phyloP scores from a whole-genome alignment of 805 yeast species.

The Tetrapisispora fleetii region DNA sequence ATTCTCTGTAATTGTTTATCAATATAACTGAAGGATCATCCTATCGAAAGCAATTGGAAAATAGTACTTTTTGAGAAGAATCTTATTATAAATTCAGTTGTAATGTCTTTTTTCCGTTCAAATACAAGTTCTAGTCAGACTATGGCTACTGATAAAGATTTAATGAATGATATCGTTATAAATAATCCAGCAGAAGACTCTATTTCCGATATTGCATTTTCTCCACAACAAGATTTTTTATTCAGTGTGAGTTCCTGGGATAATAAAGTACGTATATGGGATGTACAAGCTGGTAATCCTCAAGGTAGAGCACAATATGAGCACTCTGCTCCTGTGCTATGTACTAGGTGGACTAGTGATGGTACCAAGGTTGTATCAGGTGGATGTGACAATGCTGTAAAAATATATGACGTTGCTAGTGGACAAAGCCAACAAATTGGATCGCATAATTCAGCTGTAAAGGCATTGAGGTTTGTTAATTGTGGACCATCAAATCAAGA shows the following conservation, averaged over 20 bases:
- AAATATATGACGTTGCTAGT: slow-evolving; percentile 68
- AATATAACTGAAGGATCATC: too few relatives aligned
- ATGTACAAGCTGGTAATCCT: slow-evolving; percentile 66
- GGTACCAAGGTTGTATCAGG: slow-evolving; percentile 84
- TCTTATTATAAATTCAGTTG: not conserved
- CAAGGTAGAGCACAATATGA: slow-evolving; percentile 86
- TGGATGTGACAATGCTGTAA: slow-evolving; percentile 84
- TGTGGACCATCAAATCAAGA: slow-evolving; percentile 74
- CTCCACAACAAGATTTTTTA: slow-evolving; percentile 74
- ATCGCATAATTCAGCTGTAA: slow-evolving; percentile 73
- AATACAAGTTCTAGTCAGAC: slow-evolving; percentile 13
- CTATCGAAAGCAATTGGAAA: too few relatives aligned
- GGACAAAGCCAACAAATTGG: slow-evolving; percentile 84
- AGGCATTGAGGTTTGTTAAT: slow-evolving; percentile 61
- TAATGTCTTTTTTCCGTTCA: slow-evolving; percentile 17
- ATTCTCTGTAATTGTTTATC: too few relatives aligned
- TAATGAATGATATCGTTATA: slow-evolving; percentile 60
- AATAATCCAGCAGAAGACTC: slow-evolving; percentile 89
- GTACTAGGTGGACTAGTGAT: slow-evolving; percentile 75
- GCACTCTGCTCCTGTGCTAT: slow-evolving; percentile 80
- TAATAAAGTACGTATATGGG: slow-evolving; percentile 86
- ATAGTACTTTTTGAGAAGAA: too few relatives aligned
- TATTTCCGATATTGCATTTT: slow-evolving; percentile 70
- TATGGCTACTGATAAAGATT: slow-evolving; percentile 27
- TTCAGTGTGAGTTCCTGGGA: slow-evolving; percentile 87